phyloP scores from a whole-genome alignment of 257 asterid species.

The Linderniella brevidens region DNA sequence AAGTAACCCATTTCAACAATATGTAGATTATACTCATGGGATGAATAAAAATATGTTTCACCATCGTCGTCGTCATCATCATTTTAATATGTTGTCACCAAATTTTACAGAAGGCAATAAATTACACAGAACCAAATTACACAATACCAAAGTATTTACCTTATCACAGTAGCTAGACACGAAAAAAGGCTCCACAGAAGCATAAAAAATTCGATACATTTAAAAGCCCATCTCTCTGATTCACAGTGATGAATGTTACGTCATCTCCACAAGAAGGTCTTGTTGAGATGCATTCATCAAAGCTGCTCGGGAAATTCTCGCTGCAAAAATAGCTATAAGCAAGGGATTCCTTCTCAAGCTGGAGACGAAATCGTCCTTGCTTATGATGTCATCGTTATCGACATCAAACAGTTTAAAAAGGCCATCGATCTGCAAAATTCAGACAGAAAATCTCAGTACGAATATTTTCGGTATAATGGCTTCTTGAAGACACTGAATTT shows the following conservation, averaged over 20 bases:
- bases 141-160: too few species aligned
- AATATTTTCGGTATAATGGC: not conserved
- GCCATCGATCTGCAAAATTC: conserved; percentile 30
- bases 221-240: too few species aligned
- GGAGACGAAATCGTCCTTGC: conserved; percentile 40
- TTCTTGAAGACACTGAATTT: conserved; percentile 1
- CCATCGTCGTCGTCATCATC: too few species aligned
- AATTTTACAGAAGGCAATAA: too few species aligned
- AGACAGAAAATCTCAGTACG: not conserved
- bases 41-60: too few species aligned
- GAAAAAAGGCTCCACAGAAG: too few species aligned
- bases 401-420: conserved; percentile 49
- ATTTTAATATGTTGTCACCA: too few species aligned
- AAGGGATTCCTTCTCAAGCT: conserved; percentile 54
- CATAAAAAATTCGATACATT: too few species aligned
- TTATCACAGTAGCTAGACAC: too few species aligned
- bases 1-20: not conserved
- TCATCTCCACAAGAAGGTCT: not conserved
- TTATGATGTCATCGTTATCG: conserved; percentile 55
- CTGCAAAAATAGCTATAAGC: conserved; percentile 58
- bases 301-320: conserved; percentile 19
- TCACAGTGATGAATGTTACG: not conserved
- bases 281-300: conserved; percentile 11
- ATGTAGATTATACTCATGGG: too few species aligned
- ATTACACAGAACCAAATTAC: too few species aligned